Conservation (phyloP, 139 green algal species). For the Picochlorum sp. region DNA sequence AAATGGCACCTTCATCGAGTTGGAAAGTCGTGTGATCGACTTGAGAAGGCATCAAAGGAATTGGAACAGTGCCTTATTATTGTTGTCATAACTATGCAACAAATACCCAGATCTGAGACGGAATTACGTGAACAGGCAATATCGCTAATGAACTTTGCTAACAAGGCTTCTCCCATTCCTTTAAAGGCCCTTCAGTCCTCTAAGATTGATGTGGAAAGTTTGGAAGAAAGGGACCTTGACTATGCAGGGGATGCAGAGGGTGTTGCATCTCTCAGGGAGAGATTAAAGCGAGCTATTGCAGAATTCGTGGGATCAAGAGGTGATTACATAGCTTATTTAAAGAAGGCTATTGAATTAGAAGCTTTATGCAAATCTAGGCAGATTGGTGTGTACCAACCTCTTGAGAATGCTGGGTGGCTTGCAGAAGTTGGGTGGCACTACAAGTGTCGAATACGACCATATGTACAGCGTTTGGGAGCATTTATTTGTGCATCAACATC, state of each 20-base stretch:
- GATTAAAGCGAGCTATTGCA: conserved; percentile 23
- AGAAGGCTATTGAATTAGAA: conserved; percentile 48
- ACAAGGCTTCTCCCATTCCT: conserved; percentile 14
- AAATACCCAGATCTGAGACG: conserved; percentile 62
- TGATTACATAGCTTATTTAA: conserved; percentile 30
- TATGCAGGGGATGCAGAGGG: conserved; percentile 24
- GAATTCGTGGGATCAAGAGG: conserved; percentile 27
- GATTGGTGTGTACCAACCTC: conserved; percentile 13
- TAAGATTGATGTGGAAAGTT: conserved; percentile 20
- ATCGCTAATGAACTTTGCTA: conserved; percentile 11
- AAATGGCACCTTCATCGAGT: conserved; percentile 36
- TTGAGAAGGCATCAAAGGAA: conserved; percentile 41
- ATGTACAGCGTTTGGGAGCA: conserved; percentile 25
- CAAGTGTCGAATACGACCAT: conserved; percentile 37
- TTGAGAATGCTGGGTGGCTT: conserved; percentile 2
- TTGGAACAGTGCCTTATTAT: conserved; percentile 32
- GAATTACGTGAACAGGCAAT: conserved; percentile 64
- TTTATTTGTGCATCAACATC: conserved; percentile 42
- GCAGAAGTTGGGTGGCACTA: conserved; percentile 20
- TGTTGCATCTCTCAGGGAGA: conserved; percentile 36
- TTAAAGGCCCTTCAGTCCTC: conserved; percentile 10
- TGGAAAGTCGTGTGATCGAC: conserved; percentile 28
- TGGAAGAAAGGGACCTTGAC: conserved; percentile 31
- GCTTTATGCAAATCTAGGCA: conserved; percentile 37
- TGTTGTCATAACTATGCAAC: conserved; percentile 39